These are phyloP conservation scores for Talaromyces liani DNA, from an alignment of 495 filamentous ascomycete species.

Conservation along the genomic window DNA sequence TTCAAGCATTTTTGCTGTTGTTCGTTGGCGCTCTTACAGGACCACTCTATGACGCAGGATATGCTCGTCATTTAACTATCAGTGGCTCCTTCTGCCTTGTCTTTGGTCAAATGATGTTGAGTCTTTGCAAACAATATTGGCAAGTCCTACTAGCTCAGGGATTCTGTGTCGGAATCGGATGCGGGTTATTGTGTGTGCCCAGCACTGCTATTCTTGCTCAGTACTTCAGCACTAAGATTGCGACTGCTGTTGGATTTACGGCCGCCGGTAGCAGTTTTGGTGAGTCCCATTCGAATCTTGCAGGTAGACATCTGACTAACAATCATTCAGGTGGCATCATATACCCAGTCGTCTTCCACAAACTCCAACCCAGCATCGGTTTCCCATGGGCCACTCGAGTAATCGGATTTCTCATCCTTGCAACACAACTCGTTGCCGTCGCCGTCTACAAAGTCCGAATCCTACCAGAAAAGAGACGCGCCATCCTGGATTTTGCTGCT, in stretches of 20 bases:
- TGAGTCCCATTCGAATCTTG: not conserved
- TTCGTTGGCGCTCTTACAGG: constrained; percentile 52
- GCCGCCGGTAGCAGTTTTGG: constrained; percentile 45
- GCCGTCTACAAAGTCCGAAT: constrained; percentile 58
- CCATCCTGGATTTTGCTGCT: constrained; percentile 21
- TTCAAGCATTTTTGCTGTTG: constrained; percentile 8
- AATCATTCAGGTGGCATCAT: constrained; percentile 29
- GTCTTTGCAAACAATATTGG: constrained; percentile 37
- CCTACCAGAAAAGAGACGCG: constrained; percentile 48
- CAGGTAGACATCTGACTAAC: no score
- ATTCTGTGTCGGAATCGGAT: constrained; percentile 41
- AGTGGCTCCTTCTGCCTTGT: constrained; percentile 55
- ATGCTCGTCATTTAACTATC: constrained; percentile 43
- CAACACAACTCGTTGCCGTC: constrained; percentile 43
- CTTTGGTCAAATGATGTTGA: constrained; percentile 70
- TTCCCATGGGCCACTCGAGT: constrained; percentile 70
- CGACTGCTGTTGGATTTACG: constrained; percentile 61
- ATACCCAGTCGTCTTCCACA: constrained; percentile 59
- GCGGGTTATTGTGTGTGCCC: constrained; percentile 51
- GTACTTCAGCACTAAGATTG: constrained; percentile 65
- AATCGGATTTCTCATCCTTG: constrained; percentile 60
- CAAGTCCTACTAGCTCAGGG: constrained; percentile 38
- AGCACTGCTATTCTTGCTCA: constrained; percentile 47
- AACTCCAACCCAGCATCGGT: constrained; percentile 56
- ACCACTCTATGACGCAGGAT: constrained; percentile 67